Conservation (phyloP, 345 rosid genomes). For the Rhodamnia rubescens region DNA sequence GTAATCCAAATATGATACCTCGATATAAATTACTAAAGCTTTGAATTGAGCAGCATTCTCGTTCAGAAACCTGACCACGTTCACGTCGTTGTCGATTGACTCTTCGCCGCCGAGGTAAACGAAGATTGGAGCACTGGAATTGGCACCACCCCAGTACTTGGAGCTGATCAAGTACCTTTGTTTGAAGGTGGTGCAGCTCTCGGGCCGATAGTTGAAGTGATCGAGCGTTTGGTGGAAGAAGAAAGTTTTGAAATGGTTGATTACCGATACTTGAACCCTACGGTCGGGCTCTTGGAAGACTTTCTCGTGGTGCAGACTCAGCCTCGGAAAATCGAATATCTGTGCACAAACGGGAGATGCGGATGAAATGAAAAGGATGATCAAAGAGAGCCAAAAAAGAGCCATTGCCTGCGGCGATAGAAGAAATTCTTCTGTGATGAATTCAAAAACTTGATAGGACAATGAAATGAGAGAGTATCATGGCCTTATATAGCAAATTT, state of each 20-base stretch:
- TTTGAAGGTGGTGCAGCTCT: background rate
- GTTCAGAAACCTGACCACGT: rapidly evolving
- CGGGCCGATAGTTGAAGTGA: background rate
- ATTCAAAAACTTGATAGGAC: background rate
- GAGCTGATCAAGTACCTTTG: background rate
- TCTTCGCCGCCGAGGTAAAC: background rate
- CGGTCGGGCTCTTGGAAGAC: background rate
- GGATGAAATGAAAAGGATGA: background rate
- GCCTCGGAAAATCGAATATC: background rate
- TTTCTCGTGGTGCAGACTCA: background rate
- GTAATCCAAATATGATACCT: background rate
- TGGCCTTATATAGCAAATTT: background rate
- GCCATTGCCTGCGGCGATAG: background rate
- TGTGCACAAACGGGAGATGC: background rate
- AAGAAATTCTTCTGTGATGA: background rate
- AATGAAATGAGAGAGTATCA: background rate
- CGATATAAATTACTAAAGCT: background rate
- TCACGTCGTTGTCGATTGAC: background rate
- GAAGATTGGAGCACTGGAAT: background rate
- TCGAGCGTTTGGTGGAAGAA: background rate
- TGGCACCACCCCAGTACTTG: background rate
- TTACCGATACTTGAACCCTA: background rate
- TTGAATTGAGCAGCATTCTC: background rate
- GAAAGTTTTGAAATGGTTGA: background rate
- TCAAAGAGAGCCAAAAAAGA: background rate